Evolutionary conservation across 441 rosid genomes (phyloP).

Genomic region (Pelargonium australe): DNA sequence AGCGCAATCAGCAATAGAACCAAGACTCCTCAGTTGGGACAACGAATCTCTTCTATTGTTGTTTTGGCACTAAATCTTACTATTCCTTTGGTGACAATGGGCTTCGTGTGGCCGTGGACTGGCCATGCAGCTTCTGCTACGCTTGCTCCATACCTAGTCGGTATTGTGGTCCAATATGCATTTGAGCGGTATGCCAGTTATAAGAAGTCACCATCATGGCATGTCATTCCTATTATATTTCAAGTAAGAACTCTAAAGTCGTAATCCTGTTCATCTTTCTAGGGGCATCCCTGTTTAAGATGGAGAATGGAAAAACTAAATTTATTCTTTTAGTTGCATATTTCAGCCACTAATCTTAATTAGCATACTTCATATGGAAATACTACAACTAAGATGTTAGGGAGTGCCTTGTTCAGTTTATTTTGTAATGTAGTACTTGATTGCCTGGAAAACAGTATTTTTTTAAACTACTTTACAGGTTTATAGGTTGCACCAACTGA

Average conservation of each 20-base stretch:
- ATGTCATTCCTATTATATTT: conserved; percentile 72
- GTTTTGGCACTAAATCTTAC: conserved; percentile 79
- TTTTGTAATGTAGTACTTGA: background rate
- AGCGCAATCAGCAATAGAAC: conserved; percentile 21
- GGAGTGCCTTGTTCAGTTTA: background rate
- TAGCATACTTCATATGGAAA: background rate
- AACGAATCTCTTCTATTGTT: conserved; percentile 75
- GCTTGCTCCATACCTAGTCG: conserved; percentile 96
- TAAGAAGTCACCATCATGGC: conserved; percentile 69
- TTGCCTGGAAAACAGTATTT: conserved; percentile 5
- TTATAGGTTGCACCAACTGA: conserved; percentile 91
- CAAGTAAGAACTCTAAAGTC: conserved; percentile 45
- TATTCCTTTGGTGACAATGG: conserved; percentile 96
- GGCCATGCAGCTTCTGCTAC: conserved; percentile 99
- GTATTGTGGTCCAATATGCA: conserved; percentile 86
- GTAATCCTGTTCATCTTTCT: background rate
- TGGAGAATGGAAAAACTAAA: background rate
- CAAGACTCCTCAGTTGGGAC: conserved; percentile 49
- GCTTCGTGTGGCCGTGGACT: conserved; percentile 99
- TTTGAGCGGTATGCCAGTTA: conserved; percentile 80
- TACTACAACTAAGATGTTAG: background rate
- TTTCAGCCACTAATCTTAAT: background rate
- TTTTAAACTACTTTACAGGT: conserved; percentile 41
- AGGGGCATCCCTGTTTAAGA: background rate
- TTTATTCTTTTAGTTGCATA: background rate